Evolutionary conservation across 192 early-diverging fungal genomes (phyloP).

Genomic region (Umbelopsis sp.): DNA sequence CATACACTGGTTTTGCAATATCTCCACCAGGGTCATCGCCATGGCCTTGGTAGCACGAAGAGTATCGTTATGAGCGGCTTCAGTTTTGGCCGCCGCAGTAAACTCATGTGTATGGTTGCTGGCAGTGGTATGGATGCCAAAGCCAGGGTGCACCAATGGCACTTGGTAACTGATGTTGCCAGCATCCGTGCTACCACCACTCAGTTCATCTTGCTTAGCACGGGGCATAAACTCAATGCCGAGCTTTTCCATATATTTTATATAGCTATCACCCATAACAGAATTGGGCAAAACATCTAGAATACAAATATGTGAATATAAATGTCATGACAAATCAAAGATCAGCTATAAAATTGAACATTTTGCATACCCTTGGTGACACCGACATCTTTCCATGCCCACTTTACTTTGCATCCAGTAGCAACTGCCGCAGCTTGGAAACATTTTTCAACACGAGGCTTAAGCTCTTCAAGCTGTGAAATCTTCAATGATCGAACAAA

Average conservation of each 20-base stretch:
- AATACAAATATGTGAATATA: neutral
- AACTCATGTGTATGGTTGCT: slow-evolving; percentile 71
- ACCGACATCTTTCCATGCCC: slow-evolving; percentile 43
- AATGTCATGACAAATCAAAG: slow-evolving; percentile 20
- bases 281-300: slow-evolving; percentile 50
- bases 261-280: slow-evolving; percentile 41
- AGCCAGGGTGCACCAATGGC: slow-evolving; percentile 51
- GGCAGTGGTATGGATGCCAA: slow-evolving; percentile 50
- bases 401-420: slow-evolving; percentile 67
- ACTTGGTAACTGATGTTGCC: slow-evolving; percentile 72
- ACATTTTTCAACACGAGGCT: slow-evolving; percentile 51
- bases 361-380: slow-evolving; percentile 28
- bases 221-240: slow-evolving; percentile 35
- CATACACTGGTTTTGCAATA: slow-evolving; percentile 43
- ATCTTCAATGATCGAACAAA: slow-evolving; percentile 60
- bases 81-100: slow-evolving; percentile 55
- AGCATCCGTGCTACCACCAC: slow-evolving; percentile 62
- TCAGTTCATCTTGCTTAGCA: slow-evolving; percentile 21
- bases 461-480: slow-evolving; percentile 50
- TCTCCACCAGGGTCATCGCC: slow-evolving; percentile 52
- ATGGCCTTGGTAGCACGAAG: slow-evolving; percentile 56
- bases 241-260: slow-evolving; percentile 40
- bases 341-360: neutral
- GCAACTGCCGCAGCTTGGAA: slow-evolving; percentile 69
- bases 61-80: slow-evolving; percentile 58